phyloP scores from a whole-genome alignment of 2,329 filamentous ascomycete species.

The Podosphaera xanthii region DNA sequence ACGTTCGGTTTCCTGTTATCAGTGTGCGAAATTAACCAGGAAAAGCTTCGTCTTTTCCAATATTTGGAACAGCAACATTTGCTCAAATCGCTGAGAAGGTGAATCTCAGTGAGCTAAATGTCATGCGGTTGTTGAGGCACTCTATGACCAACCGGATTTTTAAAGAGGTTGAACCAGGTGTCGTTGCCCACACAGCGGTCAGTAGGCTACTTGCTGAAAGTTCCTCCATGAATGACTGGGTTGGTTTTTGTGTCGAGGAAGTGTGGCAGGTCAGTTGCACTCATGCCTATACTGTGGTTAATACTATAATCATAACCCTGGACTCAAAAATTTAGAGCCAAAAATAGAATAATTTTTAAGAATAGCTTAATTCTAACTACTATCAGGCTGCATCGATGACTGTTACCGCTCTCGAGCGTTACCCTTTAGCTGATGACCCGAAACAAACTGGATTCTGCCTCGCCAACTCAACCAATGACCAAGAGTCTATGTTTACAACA shows the following conservation, averaged over 20 bases:
- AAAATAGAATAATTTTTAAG: neutral
- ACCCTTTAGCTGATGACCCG: slow-evolving; percentile 26
- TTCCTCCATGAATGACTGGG: slow-evolving; percentile 26
- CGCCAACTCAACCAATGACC: slow-evolving; percentile 25
- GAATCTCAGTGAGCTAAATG: slow-evolving; percentile 24
- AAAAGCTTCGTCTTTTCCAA: slow-evolving; percentile 23
- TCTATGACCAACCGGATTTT: slow-evolving; percentile 36
- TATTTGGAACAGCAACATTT: slow-evolving; percentile 22
- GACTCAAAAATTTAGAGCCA: neutral
- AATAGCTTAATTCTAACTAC: neutral
- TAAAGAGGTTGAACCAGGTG: slow-evolving; percentile 24
- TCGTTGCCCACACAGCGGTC: slow-evolving; percentile 31
- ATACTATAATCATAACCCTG: too few species aligned
- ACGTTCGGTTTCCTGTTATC: slow-evolving; percentile 4
- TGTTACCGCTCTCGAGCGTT: slow-evolving; percentile 21
- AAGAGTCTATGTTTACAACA: slow-evolving; percentile 30
- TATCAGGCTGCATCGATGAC: slow-evolving; percentile 24
- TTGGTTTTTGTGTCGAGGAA: slow-evolving; percentile 31
- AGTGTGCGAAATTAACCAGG: slow-evolving; percentile 16
- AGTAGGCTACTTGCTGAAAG: slow-evolving; percentile 29
- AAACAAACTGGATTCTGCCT: slow-evolving; percentile 28
- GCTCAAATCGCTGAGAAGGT: slow-evolving; percentile 24
- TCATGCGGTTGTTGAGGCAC: slow-evolving; percentile 28
- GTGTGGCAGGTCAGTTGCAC: slow-evolving; percentile 17
- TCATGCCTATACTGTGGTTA: neutral